Evolutionary conservation across 2,329 filamentous ascomycete genomes (phyloP).

Genomic region (Ceratocystis harringtonii): DNA sequence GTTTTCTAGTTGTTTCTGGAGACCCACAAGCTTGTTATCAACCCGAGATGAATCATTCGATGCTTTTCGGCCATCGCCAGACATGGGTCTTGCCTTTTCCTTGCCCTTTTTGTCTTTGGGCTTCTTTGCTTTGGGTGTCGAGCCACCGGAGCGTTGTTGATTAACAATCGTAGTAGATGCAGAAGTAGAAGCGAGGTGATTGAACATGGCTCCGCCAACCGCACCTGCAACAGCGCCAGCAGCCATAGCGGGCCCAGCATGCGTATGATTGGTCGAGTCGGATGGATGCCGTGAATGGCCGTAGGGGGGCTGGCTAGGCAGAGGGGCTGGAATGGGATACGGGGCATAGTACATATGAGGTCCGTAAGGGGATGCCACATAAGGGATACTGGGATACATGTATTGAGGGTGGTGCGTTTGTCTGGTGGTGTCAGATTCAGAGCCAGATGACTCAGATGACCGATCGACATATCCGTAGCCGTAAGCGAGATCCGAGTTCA

Average conservation of each 20-base stretch:
- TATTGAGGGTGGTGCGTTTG: conserved; percentile 7
- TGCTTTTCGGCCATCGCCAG: not conserved
- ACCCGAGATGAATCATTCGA: not conserved
- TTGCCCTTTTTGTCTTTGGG: conserved; percentile 8
- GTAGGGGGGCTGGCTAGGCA: not conserved
- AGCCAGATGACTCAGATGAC: conserved; percentile 8
- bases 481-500: conserved; percentile 55
- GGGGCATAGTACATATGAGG: conserved; percentile 3
- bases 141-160: conserved; percentile 11
- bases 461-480: conserved; percentile 43
- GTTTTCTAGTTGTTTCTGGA: conserved; percentile 2
- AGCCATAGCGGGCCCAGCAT: conserved; percentile 8
- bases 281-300: not conserved
- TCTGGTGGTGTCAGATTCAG: conserved; percentile 10
- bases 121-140: conserved; percentile 8
- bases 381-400: conserved; percentile 10
- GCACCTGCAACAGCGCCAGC: conserved; percentile 13
- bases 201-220: not conserved
- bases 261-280: conserved; percentile 4
- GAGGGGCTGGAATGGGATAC: not conserved
- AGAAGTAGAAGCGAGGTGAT: not conserved
- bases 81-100: conserved; percentile 6
- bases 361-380: conserved; percentile 2
- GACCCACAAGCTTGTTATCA: conserved; percentile 1
- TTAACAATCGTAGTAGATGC: not conserved